Evolutionary conservation across 2,329 filamentous ascomycete species (phyloP).

Genomic region (Diaporthe sp.): DNA sequence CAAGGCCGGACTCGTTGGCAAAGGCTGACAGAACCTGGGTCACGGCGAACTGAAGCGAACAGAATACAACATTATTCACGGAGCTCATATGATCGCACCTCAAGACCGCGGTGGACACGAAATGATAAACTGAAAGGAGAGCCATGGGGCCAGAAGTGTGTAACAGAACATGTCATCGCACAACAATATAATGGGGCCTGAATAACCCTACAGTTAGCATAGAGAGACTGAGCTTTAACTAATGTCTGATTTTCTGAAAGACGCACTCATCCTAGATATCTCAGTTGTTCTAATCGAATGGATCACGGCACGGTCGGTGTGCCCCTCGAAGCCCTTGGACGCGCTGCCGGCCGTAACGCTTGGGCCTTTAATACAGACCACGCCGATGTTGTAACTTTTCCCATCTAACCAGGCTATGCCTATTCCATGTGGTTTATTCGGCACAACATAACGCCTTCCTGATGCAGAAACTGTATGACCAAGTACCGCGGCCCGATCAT

Average conservation of each 20-base stretch:
- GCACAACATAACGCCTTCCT: slow-evolving; percentile 15
- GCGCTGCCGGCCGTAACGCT: not conserved
- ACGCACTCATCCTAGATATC: not conserved
- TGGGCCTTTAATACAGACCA: not conserved
- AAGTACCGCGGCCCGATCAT: not conserved
- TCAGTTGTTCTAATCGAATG: not conserved
- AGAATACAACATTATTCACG: no score
- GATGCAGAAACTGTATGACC: slow-evolving; percentile 23
- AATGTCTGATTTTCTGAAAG: not conserved
- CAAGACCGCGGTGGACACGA: not conserved
- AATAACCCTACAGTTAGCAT: not conserved
- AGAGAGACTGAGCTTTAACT: not conserved
- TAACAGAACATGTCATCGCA: not conserved
- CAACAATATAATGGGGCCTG: not conserved
- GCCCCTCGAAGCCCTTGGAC: not conserved
- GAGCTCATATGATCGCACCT: not conserved
- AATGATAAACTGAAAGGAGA: not conserved
- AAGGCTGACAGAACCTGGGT: not conserved
- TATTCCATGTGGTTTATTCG: not conserved
- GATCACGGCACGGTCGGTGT: not conserved
- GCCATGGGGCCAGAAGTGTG: not conserved
- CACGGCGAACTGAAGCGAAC: not conserved
- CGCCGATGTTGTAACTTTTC: not conserved
- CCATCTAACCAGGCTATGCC: not conserved
- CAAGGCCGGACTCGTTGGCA: not conserved